Evolutionary conservation across 345 rosid species (phyloP), one percentile per base, ranked within the genome.

Genomic region (Eucalyptus pauciflora): DNA sequence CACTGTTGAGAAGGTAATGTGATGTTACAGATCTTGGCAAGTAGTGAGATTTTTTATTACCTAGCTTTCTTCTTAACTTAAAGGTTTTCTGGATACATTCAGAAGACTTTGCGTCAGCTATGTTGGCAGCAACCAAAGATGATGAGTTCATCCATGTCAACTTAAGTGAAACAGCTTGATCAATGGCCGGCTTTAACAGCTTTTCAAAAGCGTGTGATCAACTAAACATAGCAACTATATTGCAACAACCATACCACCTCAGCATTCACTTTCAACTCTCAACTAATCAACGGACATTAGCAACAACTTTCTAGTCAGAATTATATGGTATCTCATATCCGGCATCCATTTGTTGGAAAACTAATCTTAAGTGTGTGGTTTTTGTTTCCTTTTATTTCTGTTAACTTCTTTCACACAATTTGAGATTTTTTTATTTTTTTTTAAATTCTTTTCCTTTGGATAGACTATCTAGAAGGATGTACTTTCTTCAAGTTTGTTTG

Each of bases 101-200:
- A 97, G 99, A 95, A 94, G 91, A 92, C 92, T 93, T 95, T 96
- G 95, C 92, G 87, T 96, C 99, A 95, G 98, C 97, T 95, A 92
- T 96, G 94, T 96, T 96, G 99, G 96, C 99, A 96, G 96, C 98
- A 94, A 94, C 94, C 99, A 97, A 93, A 95, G 99, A 97, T 97
- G 97, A 96, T 92, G 93, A 94, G 94, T 94, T 93, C 95, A 94
- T 93, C 97, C 94, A 45, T 95, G 92, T 94, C 94, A 95, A 95
- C 97, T 94, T 95, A 92, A 93, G 94, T 97, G 95, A 95, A 94
- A 97, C 98, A 93, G 99, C 98, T 90, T 97, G 98, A 95, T 94
- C 98, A 94, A 94, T 94, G 96, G 94, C 94, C 96, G 93, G 99
- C 97, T 95, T 95, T 93, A 95, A 93, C 99, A 94, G 96, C 99